Base-by-base conservation (phyloP, 192 early-diverging fungal genomes). In the Backusella tarrabulga region DNA sequence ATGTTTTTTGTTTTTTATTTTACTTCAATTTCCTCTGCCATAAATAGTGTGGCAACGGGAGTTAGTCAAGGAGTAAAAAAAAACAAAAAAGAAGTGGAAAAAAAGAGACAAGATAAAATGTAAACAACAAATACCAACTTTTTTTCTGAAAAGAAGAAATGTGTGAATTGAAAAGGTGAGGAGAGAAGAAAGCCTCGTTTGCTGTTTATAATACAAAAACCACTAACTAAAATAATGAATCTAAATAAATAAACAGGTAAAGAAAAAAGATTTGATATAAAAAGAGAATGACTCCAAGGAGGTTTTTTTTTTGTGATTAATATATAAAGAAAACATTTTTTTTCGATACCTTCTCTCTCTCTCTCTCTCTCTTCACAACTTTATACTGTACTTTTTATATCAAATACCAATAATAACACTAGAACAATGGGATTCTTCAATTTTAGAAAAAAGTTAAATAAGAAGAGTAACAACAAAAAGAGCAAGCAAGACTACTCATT, bases 1-100 rank as follows among this genome's bases (percentile, higher is more conserved):
- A 60, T 60, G 54, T 60, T 60, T 60, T 23, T 60, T 32, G 3
- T 32, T 60, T 26, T 60, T 21, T 60, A 60, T 26, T 26, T 60
- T 50, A 50, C 46, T 60, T 60, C 54, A 60, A 60, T 60, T 9
- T 29, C 21, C 23, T 60, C 54, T 60, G 54, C 54, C 54, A 60
- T 60, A 60, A 60, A 60, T 60, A 60, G 54, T 60, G 54, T 60
- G 54, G 54, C 54, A 60, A 60, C 15, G 54, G 54, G 54, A 60
- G 54, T 21, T 60, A 11, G 54, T 60, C 21, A 60, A 60, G 54
- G 54, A 60, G 54, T 60, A 60, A 60, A 60, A 32, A 32, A 32
- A 32, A 60, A 3, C 2, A 0, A 60, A 11, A 29, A 23, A 26
- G 7, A 54, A 54, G 19, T 21, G n/a, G 0, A 56, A 56, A 56